phyloP scores from a whole-genome alignment of 1,284 basidiomycete species.

The Moesziomyces globuligerus region DNA sequence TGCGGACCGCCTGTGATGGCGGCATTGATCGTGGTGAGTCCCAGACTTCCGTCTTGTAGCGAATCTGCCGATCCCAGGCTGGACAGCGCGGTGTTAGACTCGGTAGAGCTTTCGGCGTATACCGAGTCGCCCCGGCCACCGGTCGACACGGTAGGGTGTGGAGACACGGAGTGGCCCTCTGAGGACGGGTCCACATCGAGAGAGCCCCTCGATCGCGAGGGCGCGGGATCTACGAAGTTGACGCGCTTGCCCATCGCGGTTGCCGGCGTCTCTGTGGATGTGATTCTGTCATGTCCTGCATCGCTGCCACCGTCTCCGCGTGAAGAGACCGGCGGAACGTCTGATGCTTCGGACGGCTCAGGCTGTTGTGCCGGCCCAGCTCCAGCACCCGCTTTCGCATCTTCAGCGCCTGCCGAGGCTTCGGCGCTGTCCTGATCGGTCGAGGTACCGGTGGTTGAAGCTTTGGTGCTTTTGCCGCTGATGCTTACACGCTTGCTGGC shows the following conservation, averaged over 20 bases:
- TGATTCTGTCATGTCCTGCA: neutral
- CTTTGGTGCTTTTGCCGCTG: slow-evolving; percentile 17
- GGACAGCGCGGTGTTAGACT: slow-evolving; percentile 42
- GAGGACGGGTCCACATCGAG: slow-evolving; percentile 18
- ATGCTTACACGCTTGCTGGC: slow-evolving; percentile 44
- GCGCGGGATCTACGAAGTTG: slow-evolving; percentile 22
- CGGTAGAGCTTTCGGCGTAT: slow-evolving; percentile 49
- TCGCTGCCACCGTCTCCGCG: neutral
- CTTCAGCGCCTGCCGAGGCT: neutral
- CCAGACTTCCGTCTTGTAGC: slow-evolving; percentile 39
- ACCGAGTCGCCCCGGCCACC: slow-evolving; percentile 11
- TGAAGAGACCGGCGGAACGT: neutral
- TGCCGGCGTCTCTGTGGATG: neutral
- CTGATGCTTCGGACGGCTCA: neutral
- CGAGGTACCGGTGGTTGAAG: neutral
- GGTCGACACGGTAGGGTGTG: slow-evolving; percentile 7
- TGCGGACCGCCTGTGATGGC: slow-evolving; percentile 37
- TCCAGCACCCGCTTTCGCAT: neutral
- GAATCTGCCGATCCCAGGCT: slow-evolving; percentile 42
- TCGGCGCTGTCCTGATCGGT: neutral
- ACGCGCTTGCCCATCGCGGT: slow-evolving; percentile 29
- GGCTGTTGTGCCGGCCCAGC: neutral
- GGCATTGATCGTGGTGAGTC: slow-evolving; percentile 41
- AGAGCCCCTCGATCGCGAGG: neutral
- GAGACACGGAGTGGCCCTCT: slow-evolving; percentile 22